Evolutionary conservation across 352 stramenopile genomes (phyloP).

Genomic region (Phytophthora capsici): DNA sequence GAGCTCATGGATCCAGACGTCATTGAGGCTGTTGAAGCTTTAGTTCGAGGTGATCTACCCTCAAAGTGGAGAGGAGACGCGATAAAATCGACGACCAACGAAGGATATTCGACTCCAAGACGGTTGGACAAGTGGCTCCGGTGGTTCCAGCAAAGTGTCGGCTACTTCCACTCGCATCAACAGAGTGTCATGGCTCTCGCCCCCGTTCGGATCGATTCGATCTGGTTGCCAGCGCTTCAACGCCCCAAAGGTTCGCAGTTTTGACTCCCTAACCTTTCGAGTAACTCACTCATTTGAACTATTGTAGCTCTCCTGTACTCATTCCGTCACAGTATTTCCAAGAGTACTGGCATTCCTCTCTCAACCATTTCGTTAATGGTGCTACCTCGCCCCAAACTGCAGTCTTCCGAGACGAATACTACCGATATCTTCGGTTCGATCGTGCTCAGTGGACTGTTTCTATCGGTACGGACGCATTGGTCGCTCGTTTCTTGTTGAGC

Average conservation of each 20-base stretch:
- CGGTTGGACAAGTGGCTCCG: conserved; percentile 30
- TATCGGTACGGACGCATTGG: conserved; percentile 43
- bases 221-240: conserved; percentile 53
- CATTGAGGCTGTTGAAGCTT: conserved; percentile 22
- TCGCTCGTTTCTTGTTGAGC: neutral
- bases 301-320: conserved; percentile 45
- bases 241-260: conserved; percentile 51
- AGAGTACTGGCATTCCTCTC: conserved; percentile 23
- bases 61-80: conserved; percentile 16
- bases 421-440: conserved; percentile 39
- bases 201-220: conserved; percentile 14
- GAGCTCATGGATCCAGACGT: conserved; percentile 24
- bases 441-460: conserved; percentile 42
- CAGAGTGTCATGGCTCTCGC: conserved; percentile 18
- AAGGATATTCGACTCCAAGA: conserved; percentile 34
- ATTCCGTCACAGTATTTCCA: conserved; percentile 39
- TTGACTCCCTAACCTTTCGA: neutral
- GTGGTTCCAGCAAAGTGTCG: conserved; percentile 39
- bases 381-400: conserved; percentile 7
- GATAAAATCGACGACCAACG: neutral
- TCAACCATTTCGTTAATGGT: conserved; percentile 35
- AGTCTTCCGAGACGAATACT: neutral
- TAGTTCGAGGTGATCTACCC: conserved; percentile 21
- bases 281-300: neutral
- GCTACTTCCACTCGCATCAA: conserved; percentile 43